Percentiles rank a stretch among this genome's conserved stretches.
These are phyloP conservation scores for Gastrolobium bilobum DNA, from an alignment of 306 rosid genomes.

Conservation along the genomic window DNA sequence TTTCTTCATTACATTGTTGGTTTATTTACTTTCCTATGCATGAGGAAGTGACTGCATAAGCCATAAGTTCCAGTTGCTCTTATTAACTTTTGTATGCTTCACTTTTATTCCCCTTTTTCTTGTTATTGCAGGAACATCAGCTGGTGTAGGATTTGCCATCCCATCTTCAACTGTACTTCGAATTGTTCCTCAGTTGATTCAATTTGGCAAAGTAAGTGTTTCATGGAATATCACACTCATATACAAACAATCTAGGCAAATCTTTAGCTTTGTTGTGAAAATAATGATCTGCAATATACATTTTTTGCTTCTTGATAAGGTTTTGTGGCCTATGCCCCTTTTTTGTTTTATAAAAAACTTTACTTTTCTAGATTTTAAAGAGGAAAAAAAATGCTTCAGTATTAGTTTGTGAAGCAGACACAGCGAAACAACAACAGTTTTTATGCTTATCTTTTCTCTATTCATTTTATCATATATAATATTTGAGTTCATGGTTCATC, in stretches of 20 bases:
- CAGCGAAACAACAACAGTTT: neutral
- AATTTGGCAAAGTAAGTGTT: slow-evolving; percentile 76
- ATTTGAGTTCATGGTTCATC: slow-evolving; percentile 42
- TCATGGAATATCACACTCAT: neutral
- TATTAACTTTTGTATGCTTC: slow-evolving; percentile 13
- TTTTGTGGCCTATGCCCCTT: neutral
- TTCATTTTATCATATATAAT: neutral
- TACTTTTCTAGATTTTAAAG: slow-evolving; percentile 20
- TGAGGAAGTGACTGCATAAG: slow-evolving; percentile 29
- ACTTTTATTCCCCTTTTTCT: slow-evolving; percentile 2
- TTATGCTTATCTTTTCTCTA: neutral
- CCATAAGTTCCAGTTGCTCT: slow-evolving; percentile 34
- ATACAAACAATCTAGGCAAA: neutral
- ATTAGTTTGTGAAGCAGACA: neutral
- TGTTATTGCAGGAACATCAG: slow-evolving; percentile 85
- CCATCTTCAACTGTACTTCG: slow-evolving; percentile 84
- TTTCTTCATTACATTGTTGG: slow-evolving; percentile 9
- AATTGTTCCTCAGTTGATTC: slow-evolving; percentile 90
- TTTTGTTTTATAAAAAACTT: slow-evolving; percentile 27
- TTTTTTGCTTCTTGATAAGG: slow-evolving; percentile 20
- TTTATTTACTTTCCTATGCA: slow-evolving; percentile 26
- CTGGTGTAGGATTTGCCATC: slow-evolving; percentile 99
- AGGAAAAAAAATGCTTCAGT: neutral
- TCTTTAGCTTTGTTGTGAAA: slow-evolving; percentile 25
- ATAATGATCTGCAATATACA: neutral